These are phyloP conservation scores for Pythium dissotocum DNA, from an alignment of 352 stramenopile genomes.

Conservation along the genomic window DNA sequence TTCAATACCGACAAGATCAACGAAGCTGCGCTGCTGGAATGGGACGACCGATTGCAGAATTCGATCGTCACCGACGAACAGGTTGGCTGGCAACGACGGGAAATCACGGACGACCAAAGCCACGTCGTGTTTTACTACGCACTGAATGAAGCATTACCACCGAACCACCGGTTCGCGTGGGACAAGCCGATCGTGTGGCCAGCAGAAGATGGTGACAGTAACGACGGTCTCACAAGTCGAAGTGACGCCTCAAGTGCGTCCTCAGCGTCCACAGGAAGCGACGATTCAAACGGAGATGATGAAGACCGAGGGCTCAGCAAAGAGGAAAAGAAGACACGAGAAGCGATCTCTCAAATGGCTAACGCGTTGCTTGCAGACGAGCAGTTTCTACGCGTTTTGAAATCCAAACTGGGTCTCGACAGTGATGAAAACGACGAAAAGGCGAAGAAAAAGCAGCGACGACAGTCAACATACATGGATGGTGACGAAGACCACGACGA, in stretches of 20 bases:
- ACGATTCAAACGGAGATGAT: conserved; percentile 17
- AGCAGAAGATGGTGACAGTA: conserved; percentile 20
- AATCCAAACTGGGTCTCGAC: conserved; percentile 58
- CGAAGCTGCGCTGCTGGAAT: conserved; percentile 40
- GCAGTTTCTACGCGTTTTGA: conserved; percentile 57
- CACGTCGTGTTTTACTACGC: conserved; percentile 72
- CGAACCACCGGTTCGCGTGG: conserved; percentile 49
- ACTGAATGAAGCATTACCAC: conserved; percentile 49
- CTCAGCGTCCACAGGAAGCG: conserved; percentile 18
- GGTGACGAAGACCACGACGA: conserved; percentile 27
- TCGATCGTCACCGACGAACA: conserved; percentile 53
- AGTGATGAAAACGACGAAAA: conserved; percentile 9
- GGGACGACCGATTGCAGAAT: conserved; percentile 40
- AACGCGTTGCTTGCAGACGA: conserved; percentile 54
- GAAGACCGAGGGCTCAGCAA: conserved; percentile 13
- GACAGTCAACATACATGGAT: conserved; percentile 11
- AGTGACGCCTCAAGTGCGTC: conserved; percentile 16
- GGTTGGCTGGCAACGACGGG: conserved; percentile 59
- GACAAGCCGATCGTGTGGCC: conserved; percentile 44
- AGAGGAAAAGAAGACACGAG: conserved; percentile 26
- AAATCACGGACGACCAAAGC: conserved; percentile 47
- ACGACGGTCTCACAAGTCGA: conserved; percentile 20
- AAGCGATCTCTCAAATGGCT: conserved; percentile 39
- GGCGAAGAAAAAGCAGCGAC: conserved; percentile 18
- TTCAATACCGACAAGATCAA: conserved; percentile 30